Evolutionary conservation across 1,139 yeast species (phyloP).

Genomic region (Arxiozyma telluris): DNA sequence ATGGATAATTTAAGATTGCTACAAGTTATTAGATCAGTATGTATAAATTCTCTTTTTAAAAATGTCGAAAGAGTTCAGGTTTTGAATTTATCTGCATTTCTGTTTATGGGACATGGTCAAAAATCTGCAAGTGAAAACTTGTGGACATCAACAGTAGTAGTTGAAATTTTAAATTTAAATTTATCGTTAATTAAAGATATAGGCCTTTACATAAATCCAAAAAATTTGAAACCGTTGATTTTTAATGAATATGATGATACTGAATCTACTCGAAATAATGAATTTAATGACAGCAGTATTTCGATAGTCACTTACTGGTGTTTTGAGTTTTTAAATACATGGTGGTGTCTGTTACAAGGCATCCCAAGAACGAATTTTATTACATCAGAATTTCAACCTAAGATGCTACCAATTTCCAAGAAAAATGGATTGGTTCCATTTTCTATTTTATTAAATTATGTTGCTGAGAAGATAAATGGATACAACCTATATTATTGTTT

Average conservation of each 20-base stretch:
- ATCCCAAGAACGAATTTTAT: constrained; percentile 25
- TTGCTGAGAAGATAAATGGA: constrained; percentile 20
- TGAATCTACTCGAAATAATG: not conserved
- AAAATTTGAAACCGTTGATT: constrained; percentile 14
- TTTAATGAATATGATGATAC: not conserved
- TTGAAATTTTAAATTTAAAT: constrained; percentile 18
- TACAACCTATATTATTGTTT: constrained; percentile 19
- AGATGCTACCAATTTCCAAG: constrained; percentile 12
- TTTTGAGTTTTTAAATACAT: constrained; percentile 24
- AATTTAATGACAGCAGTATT: not conserved
- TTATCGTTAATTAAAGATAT: constrained; percentile 16
- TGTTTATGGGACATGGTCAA: constrained; percentile 20
- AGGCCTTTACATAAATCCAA: constrained; percentile 24
- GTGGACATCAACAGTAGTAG: not conserved
- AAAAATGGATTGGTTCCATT: constrained; percentile 21
- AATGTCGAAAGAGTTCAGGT: constrained; percentile 18
- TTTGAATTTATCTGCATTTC: constrained; percentile 19
- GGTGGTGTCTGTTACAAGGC: constrained; percentile 27
- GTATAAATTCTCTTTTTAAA: constrained; percentile 11
- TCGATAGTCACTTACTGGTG: constrained; percentile 23
- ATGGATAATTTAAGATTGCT: constrained; percentile 23
- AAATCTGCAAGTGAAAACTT: not conserved
- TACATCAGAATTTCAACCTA: constrained; percentile 26
- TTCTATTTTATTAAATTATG: constrained; percentile 16
- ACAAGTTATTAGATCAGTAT: constrained; percentile 20